Evolutionary conservation across 2,329 filamentous ascomycete species (phyloP).

Genomic region (Colletotrichum lini): DNA sequence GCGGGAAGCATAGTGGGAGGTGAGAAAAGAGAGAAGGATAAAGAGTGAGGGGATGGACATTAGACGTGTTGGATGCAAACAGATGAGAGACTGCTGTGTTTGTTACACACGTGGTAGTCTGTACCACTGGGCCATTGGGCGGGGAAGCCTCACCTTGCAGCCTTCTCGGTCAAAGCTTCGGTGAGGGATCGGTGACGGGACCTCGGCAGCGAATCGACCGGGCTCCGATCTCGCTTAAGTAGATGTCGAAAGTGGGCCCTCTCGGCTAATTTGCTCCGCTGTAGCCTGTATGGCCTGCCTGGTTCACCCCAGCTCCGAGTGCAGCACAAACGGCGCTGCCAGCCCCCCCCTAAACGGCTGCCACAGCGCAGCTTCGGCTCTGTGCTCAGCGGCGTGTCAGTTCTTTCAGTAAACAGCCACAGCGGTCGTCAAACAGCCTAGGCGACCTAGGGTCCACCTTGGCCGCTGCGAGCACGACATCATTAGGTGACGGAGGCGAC

Average conservation of each 20-base stretch:
- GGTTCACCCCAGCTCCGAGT: neutral
- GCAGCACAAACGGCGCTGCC: neutral
- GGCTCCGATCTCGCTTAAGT: constrained; percentile 25
- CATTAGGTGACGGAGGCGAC: constrained; percentile 20
- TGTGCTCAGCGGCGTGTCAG: constrained; percentile 15
- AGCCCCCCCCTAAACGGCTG: neutral
- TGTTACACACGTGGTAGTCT: neutral
- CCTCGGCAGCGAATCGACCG: neutral
- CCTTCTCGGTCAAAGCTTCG: neutral
- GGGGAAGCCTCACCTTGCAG: too few relatives aligned
- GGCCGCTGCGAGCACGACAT: constrained; percentile 38
- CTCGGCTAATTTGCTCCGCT: neutral
- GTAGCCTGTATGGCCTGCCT: neutral
- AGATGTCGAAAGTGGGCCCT: neutral
- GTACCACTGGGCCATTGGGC: neutral
- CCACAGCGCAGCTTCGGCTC: constrained; percentile 5
- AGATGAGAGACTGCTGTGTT: neutral
- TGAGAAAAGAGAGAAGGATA: neutral
- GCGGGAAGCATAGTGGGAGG: too few relatives aligned
- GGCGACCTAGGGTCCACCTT: constrained; percentile 3
- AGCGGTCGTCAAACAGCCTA: constrained; percentile 23
- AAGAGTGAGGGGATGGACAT: neutral
- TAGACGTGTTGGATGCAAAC: neutral
- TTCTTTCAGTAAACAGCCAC: neutral
- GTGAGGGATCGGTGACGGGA: neutral